Evolutionary conservation across 345 rosid genomes (phyloP).

Genomic region (Gossypium rotundifolium): DNA sequence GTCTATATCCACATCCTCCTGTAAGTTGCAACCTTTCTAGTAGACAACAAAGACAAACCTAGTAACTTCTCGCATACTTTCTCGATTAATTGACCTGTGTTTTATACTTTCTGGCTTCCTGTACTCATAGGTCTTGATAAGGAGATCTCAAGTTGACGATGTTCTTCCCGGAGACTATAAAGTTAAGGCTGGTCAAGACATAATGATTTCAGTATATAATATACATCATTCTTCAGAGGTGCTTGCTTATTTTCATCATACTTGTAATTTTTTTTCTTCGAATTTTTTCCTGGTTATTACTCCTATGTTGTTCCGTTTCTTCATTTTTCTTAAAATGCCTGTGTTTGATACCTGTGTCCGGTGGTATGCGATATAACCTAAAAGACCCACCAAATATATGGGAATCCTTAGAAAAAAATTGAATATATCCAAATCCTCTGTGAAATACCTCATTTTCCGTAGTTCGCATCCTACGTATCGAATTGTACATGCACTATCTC

Average conservation of each 20-base stretch:
- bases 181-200: constrained; percentile 85
- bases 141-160: constrained; percentile 87
- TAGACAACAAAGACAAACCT: neutral
- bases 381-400: too few species aligned
- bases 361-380: too few species aligned
- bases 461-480: neutral
- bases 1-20: constrained; percentile 96
- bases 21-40: constrained; percentile 43
- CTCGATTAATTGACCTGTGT: neutral
- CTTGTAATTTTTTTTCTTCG: constrained; percentile 3
- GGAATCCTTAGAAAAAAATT: too few species aligned
- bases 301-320: neutral
- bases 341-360: neutral
- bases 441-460: neutral
- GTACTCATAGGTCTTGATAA: constrained; percentile 57
- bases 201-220: constrained; percentile 93
- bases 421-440: too few species aligned
- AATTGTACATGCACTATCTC: neutral
- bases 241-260: constrained; percentile 7
- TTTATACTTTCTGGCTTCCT: neutral
- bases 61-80: constrained; percentile 6
- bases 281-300: neutral
- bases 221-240: constrained; percentile 87
- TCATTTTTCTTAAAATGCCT: neutral
- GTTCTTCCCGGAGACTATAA: constrained; percentile 86